These are phyloP conservation scores for Linum usitatissimum DNA, from an alignment of 345 rosid species.

Conservation along the genomic window DNA sequence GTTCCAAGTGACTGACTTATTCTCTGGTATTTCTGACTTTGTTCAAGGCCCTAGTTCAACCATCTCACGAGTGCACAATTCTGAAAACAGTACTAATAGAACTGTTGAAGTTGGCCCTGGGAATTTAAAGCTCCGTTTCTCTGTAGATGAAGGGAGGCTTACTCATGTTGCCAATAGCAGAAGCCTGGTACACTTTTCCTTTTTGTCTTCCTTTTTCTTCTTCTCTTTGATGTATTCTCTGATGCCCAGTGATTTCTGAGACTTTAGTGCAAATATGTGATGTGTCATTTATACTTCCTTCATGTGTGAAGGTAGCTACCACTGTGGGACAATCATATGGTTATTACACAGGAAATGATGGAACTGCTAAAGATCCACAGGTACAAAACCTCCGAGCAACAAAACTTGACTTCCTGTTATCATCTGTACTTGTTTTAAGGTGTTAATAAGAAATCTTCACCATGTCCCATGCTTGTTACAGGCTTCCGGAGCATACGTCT, in stretches of 20 bases:
- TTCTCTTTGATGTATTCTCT: too few species aligned
- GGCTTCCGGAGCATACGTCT: constrained; percentile 88
- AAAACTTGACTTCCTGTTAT: not conserved
- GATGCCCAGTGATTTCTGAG: not conserved
- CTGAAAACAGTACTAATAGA: constrained; percentile 33
- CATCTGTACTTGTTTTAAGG: not conserved
- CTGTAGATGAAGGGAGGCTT: constrained; percentile 34
- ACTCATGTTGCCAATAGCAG: constrained; percentile 43
- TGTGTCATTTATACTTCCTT: constrained; percentile 19
- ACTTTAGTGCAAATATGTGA: not conserved
- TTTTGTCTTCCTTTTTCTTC: too few species aligned
- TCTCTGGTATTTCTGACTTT: constrained; percentile 12
- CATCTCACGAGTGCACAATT: constrained; percentile 41
- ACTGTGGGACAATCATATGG: constrained; percentile 55
- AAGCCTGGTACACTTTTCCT: constrained; percentile 37
- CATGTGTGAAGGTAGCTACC: constrained; percentile 53
- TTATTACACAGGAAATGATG: constrained; percentile 59
- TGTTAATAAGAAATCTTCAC: constrained; percentile 5
- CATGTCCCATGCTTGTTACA: constrained; percentile 16
- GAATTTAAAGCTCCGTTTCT: constrained; percentile 52
- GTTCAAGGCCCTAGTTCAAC: constrained; percentile 42
- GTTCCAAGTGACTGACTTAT: not conserved
- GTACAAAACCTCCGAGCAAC: constrained; percentile 23
- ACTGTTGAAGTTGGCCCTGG: constrained; percentile 55
- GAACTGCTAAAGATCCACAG: constrained; percentile 65